Evolutionary conservation across 306 rosid species (phyloP).

Genomic region (Vicia villosa): DNA sequence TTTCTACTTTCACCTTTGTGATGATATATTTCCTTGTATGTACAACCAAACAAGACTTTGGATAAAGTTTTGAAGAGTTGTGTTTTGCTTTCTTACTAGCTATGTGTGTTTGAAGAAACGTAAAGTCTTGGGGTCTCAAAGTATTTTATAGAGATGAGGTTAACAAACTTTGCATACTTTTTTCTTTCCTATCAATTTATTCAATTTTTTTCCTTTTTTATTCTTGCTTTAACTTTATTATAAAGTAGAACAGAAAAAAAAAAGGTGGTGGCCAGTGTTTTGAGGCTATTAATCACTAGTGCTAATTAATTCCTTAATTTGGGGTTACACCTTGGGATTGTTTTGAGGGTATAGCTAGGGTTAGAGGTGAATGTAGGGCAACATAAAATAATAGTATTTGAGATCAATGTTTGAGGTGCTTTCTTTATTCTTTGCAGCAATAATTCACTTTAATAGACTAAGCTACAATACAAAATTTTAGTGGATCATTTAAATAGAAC

Average conservation of each 20-base stretch:
- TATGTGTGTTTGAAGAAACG: constrained; percentile 48
- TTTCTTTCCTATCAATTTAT: constrained; percentile 49
- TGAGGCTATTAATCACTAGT: constrained; percentile 49
- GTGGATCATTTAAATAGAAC: constrained; percentile 37
- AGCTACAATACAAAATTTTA: constrained; percentile 46
- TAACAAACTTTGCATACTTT: constrained; percentile 58
- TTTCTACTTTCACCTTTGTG: constrained; percentile 51
- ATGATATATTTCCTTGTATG: constrained; percentile 51
- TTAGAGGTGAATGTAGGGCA: constrained; percentile 42
- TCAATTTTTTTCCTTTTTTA: constrained; percentile 56
- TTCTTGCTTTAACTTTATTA: constrained; percentile 59
- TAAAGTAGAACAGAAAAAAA: constrained; percentile 56
- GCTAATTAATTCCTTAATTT: constrained; percentile 52
- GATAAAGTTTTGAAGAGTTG: constrained; percentile 53
- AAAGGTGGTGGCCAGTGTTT: constrained; percentile 61
- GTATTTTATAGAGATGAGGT: constrained; percentile 59
- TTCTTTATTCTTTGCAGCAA: constrained; percentile 50
- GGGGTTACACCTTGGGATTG: constrained; percentile 60
- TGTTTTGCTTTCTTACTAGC: constrained; percentile 51
- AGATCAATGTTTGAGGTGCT: constrained; percentile 43
- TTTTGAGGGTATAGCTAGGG: constrained; percentile 45
- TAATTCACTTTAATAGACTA: constrained; percentile 52
- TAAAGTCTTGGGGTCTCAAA: constrained; percentile 43
- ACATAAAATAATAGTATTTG: constrained; percentile 19
- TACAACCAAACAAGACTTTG: constrained; percentile 63